These are phyloP conservation scores for Globisporangium paddicum DNA, from an alignment of 352 stramenopile genomes.

Conservation along the genomic window DNA sequence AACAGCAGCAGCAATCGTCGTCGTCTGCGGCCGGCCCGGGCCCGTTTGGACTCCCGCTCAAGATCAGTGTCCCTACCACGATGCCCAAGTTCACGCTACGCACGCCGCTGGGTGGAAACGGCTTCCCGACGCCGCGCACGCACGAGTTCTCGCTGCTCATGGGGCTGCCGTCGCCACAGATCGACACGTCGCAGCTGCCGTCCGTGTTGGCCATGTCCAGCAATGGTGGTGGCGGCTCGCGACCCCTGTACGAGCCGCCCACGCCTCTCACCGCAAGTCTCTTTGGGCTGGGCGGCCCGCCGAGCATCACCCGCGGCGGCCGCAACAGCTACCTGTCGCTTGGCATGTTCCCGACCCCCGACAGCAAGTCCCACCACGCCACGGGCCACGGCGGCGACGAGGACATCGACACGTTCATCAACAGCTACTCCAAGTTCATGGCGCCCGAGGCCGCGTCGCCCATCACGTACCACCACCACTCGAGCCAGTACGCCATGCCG, in stretches of 20 bases:
- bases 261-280: conserved; percentile 30
- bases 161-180: conserved; percentile 60
- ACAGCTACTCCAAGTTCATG: conserved; percentile 74
- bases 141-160: conserved; percentile 71
- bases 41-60: conserved; percentile 58
- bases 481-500: conserved; percentile 34
- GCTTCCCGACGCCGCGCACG: conserved; percentile 62
- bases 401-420: conserved; percentile 58
- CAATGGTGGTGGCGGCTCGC: conserved; percentile 11
- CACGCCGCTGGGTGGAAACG: conserved; percentile 50
- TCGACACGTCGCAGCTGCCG: conserved; percentile 69
- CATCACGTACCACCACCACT: conserved; percentile 49
- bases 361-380: conserved; percentile 22
- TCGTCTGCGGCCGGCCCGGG: conserved; percentile 22
- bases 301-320: conserved; percentile 43
- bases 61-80: conserved; percentile 66
- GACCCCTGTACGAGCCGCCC: conserved; percentile 24
- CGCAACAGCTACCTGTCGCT: conserved; percentile 47
- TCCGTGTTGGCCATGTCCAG: conserved; percentile 60
- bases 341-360: conserved; percentile 39
- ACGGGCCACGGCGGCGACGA: conserved; percentile 29
- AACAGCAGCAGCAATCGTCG: conserved; percentile 16
- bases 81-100: conserved; percentile 67
- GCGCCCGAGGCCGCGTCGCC: conserved; percentile 26
- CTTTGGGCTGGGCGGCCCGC: conserved; percentile 36